Base-by-base conservation (phyloP, 306 rosid species). In the Psophocarpus tetragonolobus region DNA sequence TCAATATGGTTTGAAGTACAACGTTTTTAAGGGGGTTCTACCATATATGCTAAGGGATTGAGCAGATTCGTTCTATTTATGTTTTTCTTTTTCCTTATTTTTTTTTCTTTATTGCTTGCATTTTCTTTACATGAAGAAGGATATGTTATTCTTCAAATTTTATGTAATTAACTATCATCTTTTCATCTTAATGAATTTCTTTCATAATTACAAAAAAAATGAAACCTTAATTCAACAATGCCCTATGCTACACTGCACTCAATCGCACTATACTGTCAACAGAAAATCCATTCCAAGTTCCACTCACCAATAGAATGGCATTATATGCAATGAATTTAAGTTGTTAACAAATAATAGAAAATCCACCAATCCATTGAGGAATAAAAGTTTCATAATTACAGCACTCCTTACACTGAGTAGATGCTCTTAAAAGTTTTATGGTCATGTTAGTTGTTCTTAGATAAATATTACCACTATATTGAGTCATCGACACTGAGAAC, bases 271-370 rank as follows among this genome's bases (percentile, higher is more conserved):
- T 2, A 30, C 32, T 30, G 65, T 47, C 61, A 67, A 6, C 17
- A 45, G 24, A 76, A 57, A 76, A 32, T 30, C 23, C 66, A 71
- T 75, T 74, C 75, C 54, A 75, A 45, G 21, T 67, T 70, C 73
- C 54, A 67, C 51, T 56, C 53, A 45, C 71, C 61, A 33, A 10
- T 38, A 71, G 47, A 81, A 53, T 20, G 62, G 13, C 51, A 21
- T 6, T 8, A 8, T 42, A 71, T 51, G 71, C 71, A 66, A 13
- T 63, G 62, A 60, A 68, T 27, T 80, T 57, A 50, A 6, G 57
- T 47, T 21, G 36, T 47, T 64, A 65, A 66, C 51, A 79, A 11
- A 60, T 27, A 12, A 63, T 79, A 79, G 33, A 69, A 44, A 65
- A n/a, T 47, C 50, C 41, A 48, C 54, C 44, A 72, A 57, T 36